A percentile compares a stretch with the other conserved stretches of the same genome.
Conservation (phyloP, 2,329 filamentous ascomycete genomes). For the Orbilia brochopaga region DNA sequence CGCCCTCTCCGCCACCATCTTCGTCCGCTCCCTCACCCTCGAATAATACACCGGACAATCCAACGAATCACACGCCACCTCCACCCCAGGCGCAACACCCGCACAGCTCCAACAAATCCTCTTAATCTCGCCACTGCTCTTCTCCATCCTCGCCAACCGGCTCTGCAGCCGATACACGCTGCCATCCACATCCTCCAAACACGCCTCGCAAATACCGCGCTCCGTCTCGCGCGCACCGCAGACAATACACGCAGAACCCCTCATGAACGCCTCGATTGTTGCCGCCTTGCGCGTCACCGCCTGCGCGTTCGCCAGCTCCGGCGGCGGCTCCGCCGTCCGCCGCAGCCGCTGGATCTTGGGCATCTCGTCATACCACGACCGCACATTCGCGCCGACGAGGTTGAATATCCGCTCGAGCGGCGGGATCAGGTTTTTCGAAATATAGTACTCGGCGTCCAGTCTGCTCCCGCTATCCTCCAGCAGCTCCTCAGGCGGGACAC, state of each 20-base stretch:
- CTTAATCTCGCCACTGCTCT: conserved; percentile 68
- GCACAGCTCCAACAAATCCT: conserved; percentile 81
- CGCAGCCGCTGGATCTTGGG: conserved; percentile 82
- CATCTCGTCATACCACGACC: conserved; percentile 95
- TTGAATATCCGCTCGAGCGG: conserved; percentile 96
- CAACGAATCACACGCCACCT: conserved; percentile 84
- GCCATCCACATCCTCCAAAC: conserved; percentile 64
- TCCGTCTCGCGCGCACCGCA: conserved; percentile 67
- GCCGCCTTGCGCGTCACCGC: conserved; percentile 60
- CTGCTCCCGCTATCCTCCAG: conserved; percentile 77
- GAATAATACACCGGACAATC: conserved; percentile 94
- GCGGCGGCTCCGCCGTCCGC: conserved; percentile 62
- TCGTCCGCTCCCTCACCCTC: conserved; percentile 68
- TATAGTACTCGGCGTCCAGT: conserved; percentile 95
- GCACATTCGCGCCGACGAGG: conserved; percentile 87
- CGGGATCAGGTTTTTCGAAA: conserved; percentile 91
- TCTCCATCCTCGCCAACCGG: conserved; percentile 69
- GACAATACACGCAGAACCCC: conserved; percentile 75
- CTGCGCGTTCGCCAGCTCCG: conserved; percentile 48
- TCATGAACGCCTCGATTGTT: conserved; percentile 95
- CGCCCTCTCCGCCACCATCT: conserved; percentile 58
- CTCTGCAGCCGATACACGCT: conserved; percentile 71
- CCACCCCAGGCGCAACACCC: conserved; percentile 73
- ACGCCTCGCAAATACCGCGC: conserved; percentile 65
- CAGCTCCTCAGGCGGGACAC: conserved; percentile 83